Conservation (phyloP, 139 green algal species). For the Desmodesmus armatus region DNA sequence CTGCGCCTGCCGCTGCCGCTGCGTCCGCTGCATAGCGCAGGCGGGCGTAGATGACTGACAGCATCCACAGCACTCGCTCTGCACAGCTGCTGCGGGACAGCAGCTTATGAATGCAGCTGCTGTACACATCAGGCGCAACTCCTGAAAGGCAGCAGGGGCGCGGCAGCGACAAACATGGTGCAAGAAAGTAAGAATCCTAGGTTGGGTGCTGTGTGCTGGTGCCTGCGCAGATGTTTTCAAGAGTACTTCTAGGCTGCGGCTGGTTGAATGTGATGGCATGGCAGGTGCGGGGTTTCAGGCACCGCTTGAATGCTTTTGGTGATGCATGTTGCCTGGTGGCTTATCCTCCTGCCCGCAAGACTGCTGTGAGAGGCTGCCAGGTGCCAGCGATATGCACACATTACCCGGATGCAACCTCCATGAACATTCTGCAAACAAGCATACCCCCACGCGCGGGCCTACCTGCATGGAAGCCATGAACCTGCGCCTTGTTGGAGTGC, state of each 20-base stretch:
- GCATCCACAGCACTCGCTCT: constrained; percentile 24
- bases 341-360: background rate
- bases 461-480: too few relatives aligned
- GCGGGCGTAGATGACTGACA: constrained; percentile 8
- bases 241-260: too few relatives aligned
- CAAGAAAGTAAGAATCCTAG: too few relatives aligned
- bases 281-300: background rate
- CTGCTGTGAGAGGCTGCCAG: background rate
- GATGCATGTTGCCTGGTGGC: background rate
- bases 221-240: too few relatives aligned
- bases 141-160: background rate
- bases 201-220: too few relatives aligned
- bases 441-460: too few relatives aligned
- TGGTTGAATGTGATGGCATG: too few relatives aligned
- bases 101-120: constrained; percentile 11
- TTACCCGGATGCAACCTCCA: background rate
- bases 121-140: constrained; percentile 39
- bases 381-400: background rate
- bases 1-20: background rate
- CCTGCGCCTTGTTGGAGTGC: too few relatives aligned
- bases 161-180: too few relatives aligned
- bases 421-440: too few relatives aligned
- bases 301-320: background rate
- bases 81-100: background rate
- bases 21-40: constrained; percentile 11